Base-by-base conservation (phyloP, 1,284 basidiomycete genomes). In the Austroboletus niveus region DNA sequence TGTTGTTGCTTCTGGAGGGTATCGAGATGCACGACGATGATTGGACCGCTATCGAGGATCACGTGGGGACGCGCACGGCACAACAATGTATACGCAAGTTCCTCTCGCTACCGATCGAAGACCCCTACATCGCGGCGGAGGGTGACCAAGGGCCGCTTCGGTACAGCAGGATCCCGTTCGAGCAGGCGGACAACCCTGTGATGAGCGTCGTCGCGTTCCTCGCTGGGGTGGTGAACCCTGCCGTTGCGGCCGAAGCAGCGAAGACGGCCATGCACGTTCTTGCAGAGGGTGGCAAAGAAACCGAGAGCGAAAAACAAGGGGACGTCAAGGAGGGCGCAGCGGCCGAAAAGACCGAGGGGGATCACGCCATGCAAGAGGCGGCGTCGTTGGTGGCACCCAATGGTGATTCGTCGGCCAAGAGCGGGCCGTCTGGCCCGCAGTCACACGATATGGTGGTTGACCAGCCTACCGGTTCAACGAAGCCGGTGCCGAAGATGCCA, bases 1-100 rank as follows among this genome's bases (percentile, higher is more conserved):
- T 89, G 17, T 72, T 99, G 12, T 73, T 92, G 3, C 77, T 99
- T 14, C 79, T 99, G 17, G 96, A 99, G 71, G 97, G 89, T 15
- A 83, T 99, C 47, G 96, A 99, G 72, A 96, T 99, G 92, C 94
- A 88, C 69, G 93, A 98, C 59, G 96, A 98, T 66, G 96, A 98
- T 67, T 99, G 95, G 96, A 85, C 85, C 29, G 82, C 85, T 35
- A 87, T 99, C 53, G 87, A 94, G 56, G 88, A 93, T 60, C 95
- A 99, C 66, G 94, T 99, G 43, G 91, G 87, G 12, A 93, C 93
- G 22, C 80, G 94, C 43, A 87, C 87, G 15, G 88, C 94, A 36
- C 94, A 98, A 66, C 92, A 97, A 71, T 98, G 96, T 69, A 91
- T 99, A 61, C 85, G 89, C 60, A 92, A 94, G 67, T 99, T 99